Conservation (phyloP, 2,329 filamentous ascomycete species). For the Epichloe uncinata region DNA sequence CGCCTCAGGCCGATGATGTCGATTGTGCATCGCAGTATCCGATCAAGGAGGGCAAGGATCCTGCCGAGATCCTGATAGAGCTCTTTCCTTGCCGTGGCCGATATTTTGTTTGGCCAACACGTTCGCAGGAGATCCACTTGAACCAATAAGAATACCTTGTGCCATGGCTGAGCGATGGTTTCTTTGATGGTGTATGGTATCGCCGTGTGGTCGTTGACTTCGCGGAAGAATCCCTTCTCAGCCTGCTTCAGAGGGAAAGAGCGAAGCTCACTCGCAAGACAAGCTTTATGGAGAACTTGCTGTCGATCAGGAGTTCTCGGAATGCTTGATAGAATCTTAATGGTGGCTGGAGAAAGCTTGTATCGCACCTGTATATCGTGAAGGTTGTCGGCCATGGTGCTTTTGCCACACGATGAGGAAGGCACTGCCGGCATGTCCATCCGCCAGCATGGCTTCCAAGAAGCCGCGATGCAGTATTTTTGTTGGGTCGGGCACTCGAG, state of each 20-base stretch:
- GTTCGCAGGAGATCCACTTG: constrained; percentile 55
- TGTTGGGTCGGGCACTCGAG: background rate
- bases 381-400: background rate
- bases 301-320: constrained; percentile 15
- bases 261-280: constrained; percentile 24
- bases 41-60: constrained; percentile 22
- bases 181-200: constrained; percentile 25
- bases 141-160: constrained; percentile 65
- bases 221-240: constrained; percentile 23
- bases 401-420: background rate
- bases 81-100: constrained; percentile 17
- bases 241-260: constrained; percentile 22
- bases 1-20: constrained; percentile 23
- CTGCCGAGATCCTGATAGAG: constrained; percentile 18
- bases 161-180: constrained; percentile 43
- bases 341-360: constrained; percentile 18
- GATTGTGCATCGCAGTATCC: constrained; percentile 22
- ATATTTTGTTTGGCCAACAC: constrained; percentile 42
- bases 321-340: constrained; percentile 18
- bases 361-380: constrained; percentile 22
- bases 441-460: background rate
- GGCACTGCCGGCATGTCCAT: background rate
- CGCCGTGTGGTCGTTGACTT: constrained; percentile 24
- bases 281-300: constrained; percentile 24
- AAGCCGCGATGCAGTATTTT: background rate